Conservation (phyloP, 2,329 filamentous ascomycete genomes). For the Paecilomyces sp. region DNA sequence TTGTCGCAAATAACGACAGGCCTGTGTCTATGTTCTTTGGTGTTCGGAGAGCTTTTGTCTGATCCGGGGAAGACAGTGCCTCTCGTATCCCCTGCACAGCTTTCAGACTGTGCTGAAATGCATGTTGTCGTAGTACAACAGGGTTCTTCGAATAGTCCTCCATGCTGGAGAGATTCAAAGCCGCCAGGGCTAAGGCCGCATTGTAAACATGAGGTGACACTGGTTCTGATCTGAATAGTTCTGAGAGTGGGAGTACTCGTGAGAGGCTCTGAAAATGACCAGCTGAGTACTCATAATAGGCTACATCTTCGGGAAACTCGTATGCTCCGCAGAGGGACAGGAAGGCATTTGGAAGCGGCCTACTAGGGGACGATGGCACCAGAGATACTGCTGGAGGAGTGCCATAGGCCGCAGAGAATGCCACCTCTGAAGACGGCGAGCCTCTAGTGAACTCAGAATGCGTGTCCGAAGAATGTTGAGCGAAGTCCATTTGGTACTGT, state of each 20-base stretch:
- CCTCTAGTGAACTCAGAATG: neutral
- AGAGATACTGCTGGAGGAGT: slow-evolving; percentile 1
- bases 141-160: slow-evolving; percentile 1
- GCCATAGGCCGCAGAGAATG: neutral
- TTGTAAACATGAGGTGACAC: slow-evolving; percentile 8
- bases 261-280: slow-evolving; percentile 3
- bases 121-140: slow-evolving; percentile 5
- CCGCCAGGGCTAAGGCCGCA: slow-evolving; percentile 6
- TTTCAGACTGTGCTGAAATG: slow-evolving; percentile 8
- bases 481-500: neutral
- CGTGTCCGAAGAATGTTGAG: neutral
- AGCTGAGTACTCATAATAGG: slow-evolving; percentile 7
- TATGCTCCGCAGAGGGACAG: slow-evolving; percentile 5
- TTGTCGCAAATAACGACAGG: slow-evolving; percentile 7
- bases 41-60: neutral
- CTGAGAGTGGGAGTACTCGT: slow-evolving; percentile 4
- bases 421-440: neutral
- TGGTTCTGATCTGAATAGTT: slow-evolving; percentile 6
- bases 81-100: slow-evolving; percentile 5
- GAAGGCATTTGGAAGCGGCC: slow-evolving; percentile 2
- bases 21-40: neutral
- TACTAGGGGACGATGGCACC: slow-evolving; percentile 1
- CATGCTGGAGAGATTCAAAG: slow-evolving; percentile 5
- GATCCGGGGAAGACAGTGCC: neutral
- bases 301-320: slow-evolving; percentile 8